Base-by-base conservation (phyloP, 1,284 basidiomycete species). In the Termitomyces sp. region DNA sequence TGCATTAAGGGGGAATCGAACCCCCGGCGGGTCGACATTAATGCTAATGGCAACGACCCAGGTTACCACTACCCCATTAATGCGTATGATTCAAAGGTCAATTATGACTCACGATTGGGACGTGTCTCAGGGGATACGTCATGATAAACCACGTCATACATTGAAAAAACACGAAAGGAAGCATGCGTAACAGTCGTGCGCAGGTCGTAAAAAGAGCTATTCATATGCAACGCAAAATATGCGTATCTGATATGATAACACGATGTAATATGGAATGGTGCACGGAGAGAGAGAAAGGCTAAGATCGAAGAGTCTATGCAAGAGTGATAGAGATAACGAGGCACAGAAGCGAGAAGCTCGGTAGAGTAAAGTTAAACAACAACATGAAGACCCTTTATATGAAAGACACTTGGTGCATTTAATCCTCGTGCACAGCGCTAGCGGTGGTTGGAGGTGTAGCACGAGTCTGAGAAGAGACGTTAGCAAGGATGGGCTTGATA, bases 1-100 rank as follows among this genome's bases (percentile, higher is more conserved):
- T 83, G 83, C 84, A 84, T 84, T 82, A 84, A 85, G 82, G 64
- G 83, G 81, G 83, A 86, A 86, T 86, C 81, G 82, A 86, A 86
- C 83, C 80, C 83, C 82, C 83, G 83, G 84, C 83, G 84, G 84
- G 83, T 85, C 79, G 79, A 77, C 12, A 31, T 10, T 1, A 9
- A 7, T 3, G 2, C 1, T 2, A 19, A 50, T 50, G 48, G 48
- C 48, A 50, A 50, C 48, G 48, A 50, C 48, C 48, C 48, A 50
- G 48, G 48, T 50, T 50, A 50, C 48, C 48, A 50, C 48, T 50
- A 50, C 48, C 48, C 48, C 48, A 50, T 50, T 50, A 50, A 50
- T 50, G 48, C 48, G 1, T 17, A 1, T 45, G 2, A 15, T 12
- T n/a, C 4, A 15, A 13, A 2, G 12, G 9, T 13, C 12, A 31